These are phyloP conservation scores for Thelonectria blattea DNA, from an alignment of 2,329 filamentous ascomycete species.

Conservation along the genomic window DNA sequence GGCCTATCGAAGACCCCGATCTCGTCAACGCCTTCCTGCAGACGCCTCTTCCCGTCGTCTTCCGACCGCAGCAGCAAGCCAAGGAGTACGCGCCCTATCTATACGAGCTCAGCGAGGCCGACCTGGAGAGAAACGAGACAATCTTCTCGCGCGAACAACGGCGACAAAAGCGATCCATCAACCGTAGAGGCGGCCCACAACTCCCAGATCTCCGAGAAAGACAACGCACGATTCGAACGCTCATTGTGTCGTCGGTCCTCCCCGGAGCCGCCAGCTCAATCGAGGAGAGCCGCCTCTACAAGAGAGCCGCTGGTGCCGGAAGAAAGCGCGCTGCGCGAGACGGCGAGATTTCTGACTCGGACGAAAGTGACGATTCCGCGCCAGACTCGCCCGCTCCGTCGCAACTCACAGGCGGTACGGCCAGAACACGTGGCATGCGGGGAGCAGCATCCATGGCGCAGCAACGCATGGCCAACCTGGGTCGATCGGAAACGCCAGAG, in stretches of 20 bases:
- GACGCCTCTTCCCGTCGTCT: slow-evolving; percentile 80
- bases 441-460: slow-evolving; percentile 87
- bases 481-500: slow-evolving; percentile 90
- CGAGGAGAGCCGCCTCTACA: slow-evolving; percentile 87
- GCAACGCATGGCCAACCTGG: slow-evolving; percentile 81
- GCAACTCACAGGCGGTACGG: slow-evolving; percentile 74
- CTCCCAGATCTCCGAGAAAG: slow-evolving; percentile 96
- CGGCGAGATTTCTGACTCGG: slow-evolving; percentile 83
- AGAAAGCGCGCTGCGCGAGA: slow-evolving; percentile 62
- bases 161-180: slow-evolving; percentile 93
- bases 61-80: slow-evolving; percentile 88
- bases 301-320: slow-evolving; percentile 69
- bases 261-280: slow-evolving; percentile 81
- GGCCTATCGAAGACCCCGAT: slow-evolving; percentile 91
- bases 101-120: slow-evolving; percentile 90
- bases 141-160: slow-evolving; percentile 94
- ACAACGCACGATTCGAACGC: slow-evolving; percentile 88
- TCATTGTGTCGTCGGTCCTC: slow-evolving; percentile 90
- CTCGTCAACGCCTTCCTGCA: slow-evolving; percentile 84
- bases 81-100: slow-evolving; percentile 94
- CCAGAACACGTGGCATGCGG: slow-evolving; percentile 85
- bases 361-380: slow-evolving; percentile 87
- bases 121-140: slow-evolving; percentile 87
- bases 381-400: slow-evolving; percentile 85
- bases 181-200: slow-evolving; percentile 87